Percentiles rank a stretch among this genome's conserved stretches.
These are phyloP conservation scores for Phialophora verrucosa DNA, from an alignment of 2,329 filamentous ascomycete genomes.

Conservation along the genomic window DNA sequence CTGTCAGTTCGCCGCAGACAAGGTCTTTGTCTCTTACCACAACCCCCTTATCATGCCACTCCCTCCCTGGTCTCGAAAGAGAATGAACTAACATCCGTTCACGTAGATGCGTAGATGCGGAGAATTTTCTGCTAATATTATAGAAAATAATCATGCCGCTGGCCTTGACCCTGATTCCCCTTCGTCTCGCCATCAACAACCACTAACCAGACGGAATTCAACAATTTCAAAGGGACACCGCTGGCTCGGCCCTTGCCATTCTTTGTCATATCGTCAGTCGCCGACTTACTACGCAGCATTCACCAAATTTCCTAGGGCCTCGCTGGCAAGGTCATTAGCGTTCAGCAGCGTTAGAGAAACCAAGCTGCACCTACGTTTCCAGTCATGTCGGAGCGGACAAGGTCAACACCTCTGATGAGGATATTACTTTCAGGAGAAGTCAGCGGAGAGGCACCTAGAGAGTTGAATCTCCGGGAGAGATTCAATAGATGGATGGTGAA, in stretches of 20 bases:
- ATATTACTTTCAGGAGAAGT: slow-evolving; percentile 85
- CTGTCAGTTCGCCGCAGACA: background rate
- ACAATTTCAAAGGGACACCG: background rate
- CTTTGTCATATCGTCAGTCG: background rate
- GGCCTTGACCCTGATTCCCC: background rate
- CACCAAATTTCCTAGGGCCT: slow-evolving; percentile 30
- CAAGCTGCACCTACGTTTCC: slow-evolving; percentile 17
- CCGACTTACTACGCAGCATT: background rate
- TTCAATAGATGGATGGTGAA: slow-evolving; percentile 90
- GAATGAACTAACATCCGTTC: background rate
- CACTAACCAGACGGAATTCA: background rate
- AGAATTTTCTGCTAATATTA: background rate
- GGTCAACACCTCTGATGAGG: slow-evolving; percentile 81
- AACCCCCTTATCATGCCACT: background rate
- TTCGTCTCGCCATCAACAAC: background rate
- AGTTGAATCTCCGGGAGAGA: slow-evolving; percentile 70
- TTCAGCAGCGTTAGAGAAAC: background rate
- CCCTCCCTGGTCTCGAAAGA: background rate
- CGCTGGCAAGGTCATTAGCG: slow-evolving; percentile 27
- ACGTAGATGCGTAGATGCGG: background rate
- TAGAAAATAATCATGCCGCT: background rate
- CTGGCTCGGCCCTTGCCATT: background rate
- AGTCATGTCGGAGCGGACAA: slow-evolving; percentile 64
- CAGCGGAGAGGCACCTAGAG: slow-evolving; percentile 73
- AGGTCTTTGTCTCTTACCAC: background rate